Evolutionary conservation across 2,329 filamentous ascomycete species (phyloP).

Genomic region (Torrubiellomyces zombiae): DNA sequence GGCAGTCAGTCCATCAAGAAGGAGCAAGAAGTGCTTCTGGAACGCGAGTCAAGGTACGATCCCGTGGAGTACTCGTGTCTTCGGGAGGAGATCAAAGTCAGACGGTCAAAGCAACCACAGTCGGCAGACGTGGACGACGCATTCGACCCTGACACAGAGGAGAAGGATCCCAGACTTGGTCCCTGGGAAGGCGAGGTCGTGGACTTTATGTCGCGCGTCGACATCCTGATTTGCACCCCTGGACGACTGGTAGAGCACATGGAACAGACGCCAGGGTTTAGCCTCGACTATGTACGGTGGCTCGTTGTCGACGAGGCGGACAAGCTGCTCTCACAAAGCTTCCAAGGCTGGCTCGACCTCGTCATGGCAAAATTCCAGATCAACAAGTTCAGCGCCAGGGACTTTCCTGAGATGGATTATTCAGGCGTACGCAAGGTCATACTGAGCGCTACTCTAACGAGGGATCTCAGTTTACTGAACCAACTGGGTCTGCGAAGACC

Average conservation of each 20-base stretch:
- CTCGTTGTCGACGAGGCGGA: constrained; percentile 89
- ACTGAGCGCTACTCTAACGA: constrained; percentile 82
- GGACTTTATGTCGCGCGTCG: constrained; percentile 53
- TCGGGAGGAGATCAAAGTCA: constrained; percentile 8
- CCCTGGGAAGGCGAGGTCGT: constrained; percentile 35
- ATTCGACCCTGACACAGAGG: constrained; percentile 7
- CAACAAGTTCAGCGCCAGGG: constrained; percentile 30
- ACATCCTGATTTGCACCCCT: constrained; percentile 81
- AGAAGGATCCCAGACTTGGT: constrained; percentile 15
- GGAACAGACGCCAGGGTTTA: constrained; percentile 67
- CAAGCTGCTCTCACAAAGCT: constrained; percentile 77
- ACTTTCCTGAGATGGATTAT: constrained; percentile 34
- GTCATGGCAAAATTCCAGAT: constrained; percentile 46
- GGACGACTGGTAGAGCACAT: constrained; percentile 86
- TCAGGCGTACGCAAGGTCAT: constrained; percentile 60
- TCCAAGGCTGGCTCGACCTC: constrained; percentile 73
- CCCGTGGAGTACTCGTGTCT: constrained; percentile 31
- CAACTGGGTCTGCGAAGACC: constrained; percentile 58
- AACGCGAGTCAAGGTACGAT: constrained; percentile 41
- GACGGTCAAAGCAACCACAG: constrained; percentile 2
- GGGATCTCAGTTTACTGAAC: constrained; percentile 64
- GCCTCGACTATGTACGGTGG: constrained; percentile 65
- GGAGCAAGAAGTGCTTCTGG: constrained; percentile 34
- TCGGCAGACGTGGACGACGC: constrained; percentile 7
- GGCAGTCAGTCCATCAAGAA: constrained; percentile 62